Base-by-base conservation (phyloP, 768 basidiomycete genomes). In the Phallus indusiatus region DNA sequence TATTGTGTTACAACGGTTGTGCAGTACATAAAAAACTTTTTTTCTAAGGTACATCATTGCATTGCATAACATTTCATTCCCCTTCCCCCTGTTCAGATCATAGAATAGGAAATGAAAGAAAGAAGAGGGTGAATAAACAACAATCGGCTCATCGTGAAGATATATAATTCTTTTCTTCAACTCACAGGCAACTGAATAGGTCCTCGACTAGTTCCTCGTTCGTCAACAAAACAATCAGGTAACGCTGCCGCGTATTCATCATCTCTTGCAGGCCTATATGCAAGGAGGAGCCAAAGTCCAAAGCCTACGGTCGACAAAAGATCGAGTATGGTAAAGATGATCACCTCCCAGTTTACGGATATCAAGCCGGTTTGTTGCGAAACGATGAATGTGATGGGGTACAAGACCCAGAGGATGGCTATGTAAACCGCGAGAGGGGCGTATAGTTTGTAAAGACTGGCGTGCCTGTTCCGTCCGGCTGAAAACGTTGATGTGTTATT, bases 141-240 rank as follows among this genome's bases (percentile, higher is more conserved):
- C n/a, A n/a, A n/a, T n/a, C n/a, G n/a, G n/a, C n/a, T n/a, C n/a
- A n/a, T n/a, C n/a, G n/a, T n/a, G n/a, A n/a, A n/a, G 16, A 5
- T 21, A n/a, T n/a, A 42, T 47, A 17, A 1, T 42, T 47, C 33
- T 7, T 7, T 11, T 14, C 7, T 1, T 14, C 14, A 17, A 60
- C 59, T 55, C 14, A 60, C 59, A 5, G 59, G 59, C 47, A 60
- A 36, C 18, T 55, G 59, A 18, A 60, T 60, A 11, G 54, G 46
- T 28, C 56, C 56, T 17, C n/a, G 16, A n/a, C 20, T 54, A 7
- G 58, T 24, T 42, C 53, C 53, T 14, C 59, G 20, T 21, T 36
- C 35, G 22, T 60, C 59, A 17, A 46, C 36, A 52, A 52, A 54
- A 35, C 22, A 24, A 17, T 55, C 37, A 21, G 59, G 17, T 20